Conservation (phyloP, 2,329 filamentous ascomycete species). For the Sporothrix sp. region DNA sequence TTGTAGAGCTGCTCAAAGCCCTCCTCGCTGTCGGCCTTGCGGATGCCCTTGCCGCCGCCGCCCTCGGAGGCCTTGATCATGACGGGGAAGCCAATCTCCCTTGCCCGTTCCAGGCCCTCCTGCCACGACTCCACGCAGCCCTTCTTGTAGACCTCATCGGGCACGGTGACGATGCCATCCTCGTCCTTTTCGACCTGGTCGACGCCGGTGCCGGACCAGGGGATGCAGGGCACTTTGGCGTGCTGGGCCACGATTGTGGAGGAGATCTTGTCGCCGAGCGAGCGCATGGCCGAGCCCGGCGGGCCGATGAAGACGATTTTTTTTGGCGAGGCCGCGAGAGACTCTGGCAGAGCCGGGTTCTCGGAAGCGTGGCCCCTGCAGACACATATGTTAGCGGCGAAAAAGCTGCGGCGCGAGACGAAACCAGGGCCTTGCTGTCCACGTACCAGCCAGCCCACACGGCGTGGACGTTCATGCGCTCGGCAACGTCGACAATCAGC, state of each 20-base stretch:
- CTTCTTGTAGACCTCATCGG: slow-evolving; percentile 74
- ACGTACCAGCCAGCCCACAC: slow-evolving; percentile 99
- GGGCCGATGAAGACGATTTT: slow-evolving; percentile 99
- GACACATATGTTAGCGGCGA: not conserved
- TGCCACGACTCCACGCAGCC: slow-evolving; percentile 85
- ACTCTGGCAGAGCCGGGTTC: slow-evolving; percentile 95
- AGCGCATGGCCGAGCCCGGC: slow-evolving; percentile 96
- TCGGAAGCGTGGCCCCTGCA: slow-evolving; percentile 90
- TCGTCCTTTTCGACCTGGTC: slow-evolving; percentile 68
- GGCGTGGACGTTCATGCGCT: slow-evolving; percentile 96
- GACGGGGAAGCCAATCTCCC: slow-evolving; percentile 91
- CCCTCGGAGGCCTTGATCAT: slow-evolving; percentile 99
- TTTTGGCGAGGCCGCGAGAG: slow-evolving; percentile 87
- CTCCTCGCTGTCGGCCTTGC: slow-evolving; percentile 80
- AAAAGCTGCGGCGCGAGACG: too few relatives aligned
- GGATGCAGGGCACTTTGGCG: slow-evolving; percentile 90
- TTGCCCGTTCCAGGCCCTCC: slow-evolving; percentile 79
- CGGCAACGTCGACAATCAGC: slow-evolving; percentile 95
- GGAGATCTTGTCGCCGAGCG: slow-evolving; percentile 97
- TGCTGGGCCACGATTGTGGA: slow-evolving; percentile 99
- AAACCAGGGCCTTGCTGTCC: too few relatives aligned
- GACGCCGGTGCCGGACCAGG: slow-evolving; percentile 96
- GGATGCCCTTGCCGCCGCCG: slow-evolving; percentile 97
- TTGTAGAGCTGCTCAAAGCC: slow-evolving; percentile 84
- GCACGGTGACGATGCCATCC: slow-evolving; percentile 83